phyloP scores from a whole-genome alignment of 192 early-diverging fungal species.

The Rhizophlyctis rosea region DNA sequence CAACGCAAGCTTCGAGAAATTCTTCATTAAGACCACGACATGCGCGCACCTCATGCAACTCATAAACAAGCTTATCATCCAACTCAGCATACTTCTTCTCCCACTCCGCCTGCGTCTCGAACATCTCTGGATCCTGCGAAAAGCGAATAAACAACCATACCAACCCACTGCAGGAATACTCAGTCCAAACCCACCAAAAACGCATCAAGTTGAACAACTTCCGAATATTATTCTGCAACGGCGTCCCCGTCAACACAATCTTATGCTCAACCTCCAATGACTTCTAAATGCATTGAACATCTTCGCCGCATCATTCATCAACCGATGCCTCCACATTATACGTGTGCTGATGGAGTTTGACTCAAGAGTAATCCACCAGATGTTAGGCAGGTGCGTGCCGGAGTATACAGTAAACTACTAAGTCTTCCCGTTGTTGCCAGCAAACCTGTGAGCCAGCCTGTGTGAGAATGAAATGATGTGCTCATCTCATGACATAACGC shows the following conservation, averaged over 20 bases:
- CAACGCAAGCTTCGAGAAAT: too few relatives aligned
- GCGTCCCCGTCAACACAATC: slow-evolving; percentile 69
- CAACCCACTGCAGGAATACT: too few relatives aligned
- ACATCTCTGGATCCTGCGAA: slow-evolving; percentile 57
- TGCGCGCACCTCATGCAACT: slow-evolving; percentile 64
- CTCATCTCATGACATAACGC: too few relatives aligned
- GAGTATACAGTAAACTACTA: too few relatives aligned
- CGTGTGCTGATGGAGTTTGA: too few relatives aligned
- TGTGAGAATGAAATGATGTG: too few relatives aligned
- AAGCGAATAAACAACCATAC: too few relatives aligned
- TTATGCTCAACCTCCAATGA: slow-evolving; percentile 48
- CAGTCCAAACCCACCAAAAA: too few relatives aligned
- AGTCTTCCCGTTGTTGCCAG: too few relatives aligned
- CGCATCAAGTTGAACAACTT: slow-evolving; percentile 71
- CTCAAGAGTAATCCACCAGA: slow-evolving; percentile 56
- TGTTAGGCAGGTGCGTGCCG: too few relatives aligned
- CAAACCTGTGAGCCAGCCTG: too few relatives aligned
- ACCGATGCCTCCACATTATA: slow-evolving; percentile 76
- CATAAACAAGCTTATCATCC: slow-evolving; percentile 50
- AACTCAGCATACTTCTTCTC: slow-evolving; percentile 54
- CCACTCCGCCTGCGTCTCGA: slow-evolving; percentile 42
- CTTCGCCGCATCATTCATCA: slow-evolving; percentile 67
- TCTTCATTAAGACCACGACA: too few relatives aligned
- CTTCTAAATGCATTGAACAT: slow-evolving; percentile 51
- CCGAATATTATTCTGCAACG: slow-evolving; percentile 68